A percentile compares a stretch with the other conserved stretches of the same genome.
Conservation (phyloP, 257 asterid genomes). For the Solanum appendiculatum region DNA sequence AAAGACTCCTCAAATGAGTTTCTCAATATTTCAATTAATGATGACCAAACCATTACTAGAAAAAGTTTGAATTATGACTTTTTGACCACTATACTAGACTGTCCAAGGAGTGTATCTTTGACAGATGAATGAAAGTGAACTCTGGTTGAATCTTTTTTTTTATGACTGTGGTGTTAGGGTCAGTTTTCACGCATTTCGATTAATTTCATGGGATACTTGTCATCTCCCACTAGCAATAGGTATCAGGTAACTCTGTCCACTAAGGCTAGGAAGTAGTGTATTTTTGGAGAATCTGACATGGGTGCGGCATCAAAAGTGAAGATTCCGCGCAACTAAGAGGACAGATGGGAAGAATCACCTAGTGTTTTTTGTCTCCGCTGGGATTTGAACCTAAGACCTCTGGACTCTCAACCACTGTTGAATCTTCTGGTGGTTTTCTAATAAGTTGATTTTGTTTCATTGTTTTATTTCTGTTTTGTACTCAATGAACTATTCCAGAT, state of each 20-base stretch:
- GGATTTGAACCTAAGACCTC: neutral
- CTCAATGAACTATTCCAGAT: neutral
- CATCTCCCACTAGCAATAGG: fast-evolving
- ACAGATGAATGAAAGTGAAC: neutral
- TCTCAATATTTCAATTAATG: neutral
- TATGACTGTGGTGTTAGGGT: neutral
- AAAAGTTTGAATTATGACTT: neutral
- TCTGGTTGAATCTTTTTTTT: neutral
- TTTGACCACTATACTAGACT: neutral
- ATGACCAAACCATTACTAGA: neutral
- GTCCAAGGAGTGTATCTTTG: neutral
- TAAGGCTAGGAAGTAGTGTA: neutral
- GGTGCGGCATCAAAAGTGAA: neutral
- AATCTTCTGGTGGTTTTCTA: neutral
- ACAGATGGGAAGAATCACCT: neutral
- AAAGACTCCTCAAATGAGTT: neutral
- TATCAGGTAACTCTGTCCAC: neutral
- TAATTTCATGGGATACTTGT: no score
- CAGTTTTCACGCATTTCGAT: neutral
- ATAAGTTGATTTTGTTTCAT: neutral
- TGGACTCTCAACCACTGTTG: neutral
- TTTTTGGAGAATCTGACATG: neutral
- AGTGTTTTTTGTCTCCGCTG: neutral
- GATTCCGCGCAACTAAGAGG: neutral
- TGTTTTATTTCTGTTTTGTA: neutral